phyloP scores from a whole-genome alignment of 2,329 filamentous ascomycete species.

The Fusarium sp. region DNA sequence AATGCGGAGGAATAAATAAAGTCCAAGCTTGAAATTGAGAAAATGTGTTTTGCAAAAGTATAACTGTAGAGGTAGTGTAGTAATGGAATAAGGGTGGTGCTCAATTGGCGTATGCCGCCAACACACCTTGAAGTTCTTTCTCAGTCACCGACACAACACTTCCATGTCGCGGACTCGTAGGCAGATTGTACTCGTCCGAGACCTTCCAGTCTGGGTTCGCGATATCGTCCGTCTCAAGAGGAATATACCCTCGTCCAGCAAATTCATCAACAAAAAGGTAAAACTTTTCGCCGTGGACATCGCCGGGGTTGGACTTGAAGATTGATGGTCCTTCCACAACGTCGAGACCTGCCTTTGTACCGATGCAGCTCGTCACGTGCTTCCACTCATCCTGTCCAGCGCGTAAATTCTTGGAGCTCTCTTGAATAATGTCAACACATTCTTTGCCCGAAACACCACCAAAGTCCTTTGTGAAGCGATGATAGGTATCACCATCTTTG shows the following conservation, averaged over 20 bases:
- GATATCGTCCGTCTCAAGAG: not conserved
- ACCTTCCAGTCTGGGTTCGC: not conserved
- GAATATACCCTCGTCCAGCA: slow-evolving; percentile 6
- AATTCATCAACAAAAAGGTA: not conserved
- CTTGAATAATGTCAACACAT: slow-evolving; percentile 1
- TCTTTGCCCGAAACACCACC: not conserved
- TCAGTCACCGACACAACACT: slow-evolving; percentile 1
- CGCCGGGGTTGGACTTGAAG: slow-evolving; percentile 8
- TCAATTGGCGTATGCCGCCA: not conserved
- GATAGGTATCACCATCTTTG: not conserved
- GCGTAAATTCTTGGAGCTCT: not conserved
- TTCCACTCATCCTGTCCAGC: not conserved
- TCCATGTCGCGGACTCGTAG: slow-evolving; percentile 6
- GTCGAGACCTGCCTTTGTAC: slow-evolving; percentile 1
- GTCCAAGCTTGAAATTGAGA: not conserved
- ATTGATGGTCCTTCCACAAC: slow-evolving; percentile 11
- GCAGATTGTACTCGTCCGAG: not conserved
- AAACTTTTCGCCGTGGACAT: slow-evolving; percentile 2
- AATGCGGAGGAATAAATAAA: not conserved
- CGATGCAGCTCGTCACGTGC: slow-evolving; percentile 2
- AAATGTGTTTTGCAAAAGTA: not conserved
- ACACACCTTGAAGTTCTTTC: not conserved
- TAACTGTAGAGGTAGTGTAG: too few relatives aligned
- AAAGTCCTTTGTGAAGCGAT: slow-evolving; percentile 13
- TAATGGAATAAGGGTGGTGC: fast-evolving